Percentiles rank a stretch among this genome's conserved stretches.
These are phyloP conservation scores for Chaetomiaceae sp. DNA, from an alignment of 2,329 filamentous ascomycete species.

Conservation along the genomic window DNA sequence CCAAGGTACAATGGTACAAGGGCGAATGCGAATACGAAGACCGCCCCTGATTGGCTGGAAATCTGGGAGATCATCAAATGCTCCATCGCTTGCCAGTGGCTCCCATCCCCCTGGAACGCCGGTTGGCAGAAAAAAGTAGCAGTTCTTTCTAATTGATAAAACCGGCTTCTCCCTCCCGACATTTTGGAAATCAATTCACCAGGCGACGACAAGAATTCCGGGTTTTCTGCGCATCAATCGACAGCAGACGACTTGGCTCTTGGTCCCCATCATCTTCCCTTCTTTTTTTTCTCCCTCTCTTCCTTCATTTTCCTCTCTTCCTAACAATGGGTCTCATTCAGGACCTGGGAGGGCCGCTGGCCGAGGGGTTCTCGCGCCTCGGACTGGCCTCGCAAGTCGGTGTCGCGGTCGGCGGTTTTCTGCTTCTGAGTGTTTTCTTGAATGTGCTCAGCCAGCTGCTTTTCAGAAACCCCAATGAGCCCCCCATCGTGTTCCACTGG, in stretches of 20 bases:
- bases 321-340: slow-evolving; percentile 53
- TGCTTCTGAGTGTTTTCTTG: slow-evolving; percentile 59
- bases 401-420: slow-evolving; percentile 39
- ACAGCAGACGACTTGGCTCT: slow-evolving; percentile 1
- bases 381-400: slow-evolving; percentile 45
- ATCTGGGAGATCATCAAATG: not conserved
- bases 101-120: slow-evolving; percentile 3
- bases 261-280: not conserved
- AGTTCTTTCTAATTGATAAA: not conserved
- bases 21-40: slow-evolving; percentile 27
- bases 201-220: not conserved
- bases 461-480: slow-evolving; percentile 76
- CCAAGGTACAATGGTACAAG: slow-evolving; percentile 14
- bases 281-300: not conserved
- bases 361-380: slow-evolving; percentile 47
- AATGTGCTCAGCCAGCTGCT: slow-evolving; percentile 79
- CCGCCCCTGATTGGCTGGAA: slow-evolving; percentile 16
- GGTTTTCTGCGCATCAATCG: not conserved
- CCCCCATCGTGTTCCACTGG: slow-evolving; percentile 76
- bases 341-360: slow-evolving; percentile 47
- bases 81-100: not conserved
- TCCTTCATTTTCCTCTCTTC: not conserved
- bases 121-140: slow-evolving; percentile 11
- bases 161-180: not conserved
- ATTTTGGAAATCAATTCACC: not conserved